phyloP scores from a whole-genome alignment of 2,329 filamentous ascomycete species.

The Coleophoma cylindrospora region DNA sequence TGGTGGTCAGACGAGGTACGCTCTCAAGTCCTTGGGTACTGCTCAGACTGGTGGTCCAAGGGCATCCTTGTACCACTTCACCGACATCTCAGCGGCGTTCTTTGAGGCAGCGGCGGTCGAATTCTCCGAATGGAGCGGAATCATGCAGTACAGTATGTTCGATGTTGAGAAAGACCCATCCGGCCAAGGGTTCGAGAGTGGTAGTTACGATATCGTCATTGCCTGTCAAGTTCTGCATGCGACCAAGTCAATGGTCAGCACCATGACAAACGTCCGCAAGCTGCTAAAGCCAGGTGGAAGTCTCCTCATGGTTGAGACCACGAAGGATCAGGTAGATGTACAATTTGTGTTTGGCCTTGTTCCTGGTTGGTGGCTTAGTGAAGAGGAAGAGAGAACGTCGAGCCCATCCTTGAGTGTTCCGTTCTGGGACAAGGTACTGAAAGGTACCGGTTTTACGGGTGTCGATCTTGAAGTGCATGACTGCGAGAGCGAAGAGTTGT shows the following conservation, averaged over 20 bases:
- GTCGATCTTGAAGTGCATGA: conserved; percentile 8
- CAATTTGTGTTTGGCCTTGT: conserved; percentile 10
- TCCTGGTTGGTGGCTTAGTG: conserved; percentile 9
- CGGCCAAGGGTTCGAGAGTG: conserved; percentile 14
- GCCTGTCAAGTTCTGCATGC: conserved; percentile 19
- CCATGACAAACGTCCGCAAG: conserved; percentile 20
- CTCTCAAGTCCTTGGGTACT: conserved; percentile 2
- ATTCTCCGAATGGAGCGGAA: conserved; percentile 5
- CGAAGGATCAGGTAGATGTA: conserved; percentile 1
- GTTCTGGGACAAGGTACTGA: conserved; percentile 10
- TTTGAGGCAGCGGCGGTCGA: conserved; percentile 25
- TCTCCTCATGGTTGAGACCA: conserved; percentile 21
- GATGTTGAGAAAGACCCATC: conserved; percentile 10
- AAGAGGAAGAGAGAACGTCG: conserved; percentile 18
- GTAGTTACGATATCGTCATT: conserved; percentile 17
- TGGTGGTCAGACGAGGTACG: conserved; percentile 4
- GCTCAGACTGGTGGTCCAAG: background rate
- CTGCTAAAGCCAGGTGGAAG: conserved; percentile 24
- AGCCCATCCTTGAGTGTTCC: conserved; percentile 7
- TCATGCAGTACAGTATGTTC: conserved; percentile 25
- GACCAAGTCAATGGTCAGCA: conserved; percentile 13
- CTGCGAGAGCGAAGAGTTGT: background rate
- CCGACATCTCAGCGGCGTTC: conserved; percentile 21
- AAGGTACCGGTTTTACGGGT: conserved; percentile 8
- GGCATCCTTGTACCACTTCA: conserved; percentile 12